Conservation (phyloP, 2,329 filamentous ascomycete genomes). For the Apiospora hydei region DNA sequence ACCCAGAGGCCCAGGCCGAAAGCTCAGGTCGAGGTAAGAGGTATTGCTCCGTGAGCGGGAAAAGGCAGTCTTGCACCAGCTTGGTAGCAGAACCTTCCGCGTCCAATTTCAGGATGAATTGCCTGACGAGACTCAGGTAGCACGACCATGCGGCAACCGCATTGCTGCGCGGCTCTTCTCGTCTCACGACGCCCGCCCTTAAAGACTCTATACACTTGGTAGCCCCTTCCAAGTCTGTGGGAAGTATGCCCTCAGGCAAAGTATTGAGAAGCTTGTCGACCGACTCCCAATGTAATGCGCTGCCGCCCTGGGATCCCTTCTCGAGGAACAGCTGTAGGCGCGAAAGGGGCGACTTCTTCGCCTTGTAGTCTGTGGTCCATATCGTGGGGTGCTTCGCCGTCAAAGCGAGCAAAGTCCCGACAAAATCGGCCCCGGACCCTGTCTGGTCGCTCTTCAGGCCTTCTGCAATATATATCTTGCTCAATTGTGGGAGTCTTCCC, state of each 20-base stretch:
- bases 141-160: slow-evolving; percentile 74
- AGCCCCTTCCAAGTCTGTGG: slow-evolving; percentile 60
- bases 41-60: slow-evolving; percentile 63
- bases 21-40: slow-evolving; percentile 54
- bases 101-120: slow-evolving; percentile 56
- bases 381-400: slow-evolving; percentile 71
- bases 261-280: slow-evolving; percentile 69
- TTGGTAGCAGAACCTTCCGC: slow-evolving; percentile 51
- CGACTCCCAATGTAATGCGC: slow-evolving; percentile 75
- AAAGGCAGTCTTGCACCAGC: slow-evolving; percentile 58
- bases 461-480: slow-evolving; percentile 71
- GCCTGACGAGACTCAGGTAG: slow-evolving; percentile 71
- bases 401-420: slow-evolving; percentile 70
- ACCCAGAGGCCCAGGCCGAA: slow-evolving; percentile 44
- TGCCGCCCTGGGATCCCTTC: slow-evolving; percentile 83
- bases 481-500: slow-evolving; percentile 57
- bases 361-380: slow-evolving; percentile 70
- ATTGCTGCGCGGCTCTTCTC: slow-evolving; percentile 77
- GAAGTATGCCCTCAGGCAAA: slow-evolving; percentile 61
- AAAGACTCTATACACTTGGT: slow-evolving; percentile 71
- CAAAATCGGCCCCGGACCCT: slow-evolving; percentile 76
- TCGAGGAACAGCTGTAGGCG: slow-evolving; percentile 77
- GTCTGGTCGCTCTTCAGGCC: slow-evolving; percentile 76
- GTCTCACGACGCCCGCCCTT: slow-evolving; percentile 72
- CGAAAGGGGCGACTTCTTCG: slow-evolving; percentile 61